These are phyloP conservation scores for Rhodotorula sphaerocarpa DNA, from an alignment of 768 basidiomycete species.

Conservation along the genomic window DNA sequence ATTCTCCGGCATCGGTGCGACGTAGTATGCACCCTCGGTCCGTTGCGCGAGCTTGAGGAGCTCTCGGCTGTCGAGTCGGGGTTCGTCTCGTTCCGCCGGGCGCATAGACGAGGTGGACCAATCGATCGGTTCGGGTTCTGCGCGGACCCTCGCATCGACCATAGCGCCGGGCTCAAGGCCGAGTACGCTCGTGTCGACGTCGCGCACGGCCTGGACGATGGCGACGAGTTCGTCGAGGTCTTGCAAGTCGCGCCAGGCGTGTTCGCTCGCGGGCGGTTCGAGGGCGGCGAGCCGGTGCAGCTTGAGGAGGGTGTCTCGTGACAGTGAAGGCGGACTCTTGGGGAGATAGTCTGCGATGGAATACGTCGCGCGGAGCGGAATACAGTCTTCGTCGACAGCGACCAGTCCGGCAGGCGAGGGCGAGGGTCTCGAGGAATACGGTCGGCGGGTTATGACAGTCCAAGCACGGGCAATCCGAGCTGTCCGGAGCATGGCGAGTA, in stretches of 20 bases:
- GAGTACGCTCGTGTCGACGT: conserved; percentile 14
- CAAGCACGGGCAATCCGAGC: not conserved
- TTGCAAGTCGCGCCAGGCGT: not conserved
- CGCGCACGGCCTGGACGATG: conserved; percentile 14
- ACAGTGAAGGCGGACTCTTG: conserved; percentile 1
- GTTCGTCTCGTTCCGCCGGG: not conserved
- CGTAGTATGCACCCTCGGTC: conserved; percentile 23
- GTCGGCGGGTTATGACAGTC: not conserved
- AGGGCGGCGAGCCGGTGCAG: conserved; percentile 33
- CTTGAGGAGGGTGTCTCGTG: conserved; percentile 27
- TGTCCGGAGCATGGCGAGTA: conserved; percentile 1
- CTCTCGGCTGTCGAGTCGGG: not conserved
- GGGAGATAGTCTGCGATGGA: conserved; percentile 26
- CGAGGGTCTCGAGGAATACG: not conserved
- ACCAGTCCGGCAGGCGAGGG: not conserved
- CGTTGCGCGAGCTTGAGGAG: conserved; percentile 9
- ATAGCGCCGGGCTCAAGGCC: conserved; percentile 7
- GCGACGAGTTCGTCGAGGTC: conserved; percentile 23
- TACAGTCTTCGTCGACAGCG: conserved; percentile 25
- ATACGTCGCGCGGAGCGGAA: conserved; percentile 28
- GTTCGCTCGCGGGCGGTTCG: conserved; percentile 17
- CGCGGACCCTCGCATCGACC: conserved; percentile 20
- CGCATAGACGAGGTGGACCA: not conserved
- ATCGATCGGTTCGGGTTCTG: conserved; percentile 7
- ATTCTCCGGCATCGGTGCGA: conserved; percentile 24